Evolutionary conservation across 2,329 filamentous ascomycete genomes (phyloP).

Genomic region (Paracorniculantispora psalliotae): DNA sequence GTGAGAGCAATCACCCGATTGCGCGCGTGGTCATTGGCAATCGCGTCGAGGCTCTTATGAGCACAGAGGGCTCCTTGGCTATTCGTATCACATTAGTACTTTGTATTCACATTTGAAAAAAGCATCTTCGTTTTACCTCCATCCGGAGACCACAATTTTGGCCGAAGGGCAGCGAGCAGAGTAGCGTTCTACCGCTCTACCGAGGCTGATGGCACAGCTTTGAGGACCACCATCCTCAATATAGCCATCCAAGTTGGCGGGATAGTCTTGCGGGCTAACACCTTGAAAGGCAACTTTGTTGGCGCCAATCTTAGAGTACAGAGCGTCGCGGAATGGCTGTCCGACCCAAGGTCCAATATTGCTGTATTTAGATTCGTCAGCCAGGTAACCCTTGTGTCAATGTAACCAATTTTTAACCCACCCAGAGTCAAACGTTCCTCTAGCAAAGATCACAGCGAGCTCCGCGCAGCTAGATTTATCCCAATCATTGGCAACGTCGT

Average conservation of each 20-base stretch:
- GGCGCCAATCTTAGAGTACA: background rate
- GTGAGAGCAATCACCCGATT: constrained; percentile 9
- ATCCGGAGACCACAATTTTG: constrained; percentile 14
- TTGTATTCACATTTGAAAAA: background rate
- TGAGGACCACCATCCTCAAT: constrained; percentile 14
- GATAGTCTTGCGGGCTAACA: constrained; percentile 11
- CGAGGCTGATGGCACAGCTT: constrained; percentile 7
- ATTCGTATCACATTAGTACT: background rate
- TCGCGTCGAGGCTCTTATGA: constrained; percentile 8
- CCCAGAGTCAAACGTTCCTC: constrained; percentile 16
- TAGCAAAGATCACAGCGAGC: constrained; percentile 15
- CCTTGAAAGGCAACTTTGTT: constrained; percentile 13
- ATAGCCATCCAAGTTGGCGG: constrained; percentile 14
- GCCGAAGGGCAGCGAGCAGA: constrained; percentile 6
- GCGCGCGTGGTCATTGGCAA: background rate
- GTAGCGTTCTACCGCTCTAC: constrained; percentile 4
- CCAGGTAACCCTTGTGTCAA: background rate
- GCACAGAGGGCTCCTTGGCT: constrained; percentile 15
- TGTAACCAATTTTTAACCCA: too few species aligned
- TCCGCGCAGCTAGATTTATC: constrained; percentile 2
- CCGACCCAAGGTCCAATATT: constrained; percentile 16
- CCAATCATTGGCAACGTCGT: constrained; percentile 6
- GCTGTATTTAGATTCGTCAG: background rate
- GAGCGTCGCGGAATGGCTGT: constrained; percentile 10
- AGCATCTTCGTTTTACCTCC: constrained; percentile 6